Base-by-base conservation (phyloP, 108 stramenopile genomes). In the Conticribra guillardii region DNA sequence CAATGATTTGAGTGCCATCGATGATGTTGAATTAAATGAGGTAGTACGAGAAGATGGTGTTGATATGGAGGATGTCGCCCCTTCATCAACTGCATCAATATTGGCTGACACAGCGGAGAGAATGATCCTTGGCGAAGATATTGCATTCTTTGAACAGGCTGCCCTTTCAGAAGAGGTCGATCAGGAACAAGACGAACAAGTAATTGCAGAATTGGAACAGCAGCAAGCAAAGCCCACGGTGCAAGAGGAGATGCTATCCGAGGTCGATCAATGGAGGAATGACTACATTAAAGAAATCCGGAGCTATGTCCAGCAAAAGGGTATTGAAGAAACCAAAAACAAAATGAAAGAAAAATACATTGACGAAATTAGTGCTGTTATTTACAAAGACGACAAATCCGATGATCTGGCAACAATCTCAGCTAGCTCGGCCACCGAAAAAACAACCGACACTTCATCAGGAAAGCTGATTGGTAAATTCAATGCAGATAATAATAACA, bases 251-350 rank as follows among this genome's bases (percentile, higher is more conserved):
- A 14, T 29, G 7, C 3, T 54, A 14, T 71, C 71, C 7, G 71
- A 45, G 28, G 28, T 27, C 14, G 59, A 72, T 54, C 51, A 54
- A 30, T 61, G 70, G 60, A 71, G 62, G 54, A 29, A 64, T 8
- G 47, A 44, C 23, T 48, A 26, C 24, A 49, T 69, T 26, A 54
- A 62, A 8, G 74, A 60, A 44, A 54, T 75, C 45, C 49, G 67
- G 34, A 69, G 60, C 24, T 69, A 64, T 50, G 58, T 76, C 17
- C 67, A 63, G 18, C 44, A 63, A 32, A 69, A 58, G 22, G 75
- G 60, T 16, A 56, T 69, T 3, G 75, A 68, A 19, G 44, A 63
- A 28, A 76, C 61, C 5, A 68, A 64, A 41, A 32, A 41, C 0
- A 76, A 56, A 46, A 60, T 76, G 52, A 48, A 33, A 14, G 30